phyloP scores from a whole-genome alignment of 352 stramenopile species.

The Globisporangium yorkense region DNA sequence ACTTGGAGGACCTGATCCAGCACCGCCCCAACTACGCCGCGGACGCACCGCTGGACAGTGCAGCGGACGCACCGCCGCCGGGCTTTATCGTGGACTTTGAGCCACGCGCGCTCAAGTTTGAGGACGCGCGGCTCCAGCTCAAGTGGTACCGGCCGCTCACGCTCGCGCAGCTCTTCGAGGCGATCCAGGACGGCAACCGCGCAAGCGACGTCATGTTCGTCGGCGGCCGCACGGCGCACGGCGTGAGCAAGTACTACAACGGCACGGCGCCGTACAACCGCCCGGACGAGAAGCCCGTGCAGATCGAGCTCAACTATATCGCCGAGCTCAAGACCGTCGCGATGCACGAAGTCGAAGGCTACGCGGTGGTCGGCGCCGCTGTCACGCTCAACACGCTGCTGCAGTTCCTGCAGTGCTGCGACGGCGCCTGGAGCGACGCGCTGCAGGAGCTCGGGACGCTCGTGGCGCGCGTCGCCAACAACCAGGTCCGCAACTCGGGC shows the following conservation, averaged over 20 bases:
- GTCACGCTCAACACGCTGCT: constrained; percentile 58
- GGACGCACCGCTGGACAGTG: constrained; percentile 10
- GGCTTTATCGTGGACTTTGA: constrained; percentile 29
- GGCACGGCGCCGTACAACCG: constrained; percentile 50
- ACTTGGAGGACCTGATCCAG: constrained; percentile 28
- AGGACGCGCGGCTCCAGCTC: constrained; percentile 4
- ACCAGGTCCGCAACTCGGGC: constrained; percentile 43
- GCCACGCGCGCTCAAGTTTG: constrained; percentile 22
- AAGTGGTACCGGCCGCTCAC: constrained; percentile 34
- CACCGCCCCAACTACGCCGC: not conserved
- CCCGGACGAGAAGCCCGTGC: constrained; percentile 36
- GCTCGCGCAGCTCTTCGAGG: constrained; percentile 41
- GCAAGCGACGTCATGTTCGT: constrained; percentile 66
- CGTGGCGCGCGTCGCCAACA: constrained; percentile 42
- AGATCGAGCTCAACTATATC: constrained; percentile 34
- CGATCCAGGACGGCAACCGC: constrained; percentile 77
- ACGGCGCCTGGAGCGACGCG: constrained; percentile 51
- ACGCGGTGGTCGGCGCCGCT: constrained; percentile 50
- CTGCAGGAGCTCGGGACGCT: constrained; percentile 33
- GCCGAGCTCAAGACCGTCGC: constrained; percentile 30
- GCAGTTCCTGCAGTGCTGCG: constrained; percentile 79
- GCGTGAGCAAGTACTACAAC: constrained; percentile 58
- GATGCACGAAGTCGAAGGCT: constrained; percentile 10
- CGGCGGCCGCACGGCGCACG: constrained; percentile 39
- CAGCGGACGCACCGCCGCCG: constrained; percentile 15